A percentile compares a stretch with the other conserved stretches of the same genome.
These are phyloP conservation scores for Theileria orientalis DNA, from an alignment of 169 alveolate genomes.

Conservation along the genomic window DNA sequence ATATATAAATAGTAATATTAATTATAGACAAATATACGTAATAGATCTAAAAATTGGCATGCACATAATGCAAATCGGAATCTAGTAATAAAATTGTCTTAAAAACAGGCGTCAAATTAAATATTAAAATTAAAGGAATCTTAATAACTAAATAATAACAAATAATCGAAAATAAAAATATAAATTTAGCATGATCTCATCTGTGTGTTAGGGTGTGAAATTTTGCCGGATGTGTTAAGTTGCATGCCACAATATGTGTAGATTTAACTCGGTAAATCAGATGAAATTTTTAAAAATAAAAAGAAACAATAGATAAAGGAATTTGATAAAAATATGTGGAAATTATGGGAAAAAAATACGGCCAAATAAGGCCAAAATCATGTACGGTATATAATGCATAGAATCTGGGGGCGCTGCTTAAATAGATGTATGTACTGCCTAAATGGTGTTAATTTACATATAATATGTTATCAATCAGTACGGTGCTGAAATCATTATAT, in stretches of 20 bases:
- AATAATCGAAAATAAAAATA: too few relatives aligned
- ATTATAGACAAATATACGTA: background rate
- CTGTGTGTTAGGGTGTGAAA: background rate
- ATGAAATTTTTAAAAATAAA: too few relatives aligned
- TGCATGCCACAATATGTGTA: background rate
- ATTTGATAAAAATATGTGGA: too few relatives aligned
- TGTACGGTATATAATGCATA: background rate
- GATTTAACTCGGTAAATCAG: background rate
- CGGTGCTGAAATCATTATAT: background rate
- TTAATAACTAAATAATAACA: background rate
- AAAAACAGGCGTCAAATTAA: too few relatives aligned
- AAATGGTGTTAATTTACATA: background rate
- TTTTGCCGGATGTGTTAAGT: slow-evolving; percentile 17
- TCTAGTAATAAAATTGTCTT: background rate
- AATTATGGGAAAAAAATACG: too few relatives aligned
- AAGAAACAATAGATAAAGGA: too few relatives aligned
- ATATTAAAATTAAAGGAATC: background rate
- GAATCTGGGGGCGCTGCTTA: slow-evolving; percentile 15
- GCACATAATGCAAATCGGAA: background rate
- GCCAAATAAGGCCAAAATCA: background rate
- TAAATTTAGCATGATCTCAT: too few relatives aligned
- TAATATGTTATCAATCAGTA: background rate
- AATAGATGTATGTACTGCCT: background rate
- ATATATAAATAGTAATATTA: too few relatives aligned
- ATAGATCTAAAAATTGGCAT: background rate